These are phyloP conservation scores for Lactarius vividus DNA, from an alignment of 768 basidiomycete genomes.

Conservation along the genomic window DNA sequence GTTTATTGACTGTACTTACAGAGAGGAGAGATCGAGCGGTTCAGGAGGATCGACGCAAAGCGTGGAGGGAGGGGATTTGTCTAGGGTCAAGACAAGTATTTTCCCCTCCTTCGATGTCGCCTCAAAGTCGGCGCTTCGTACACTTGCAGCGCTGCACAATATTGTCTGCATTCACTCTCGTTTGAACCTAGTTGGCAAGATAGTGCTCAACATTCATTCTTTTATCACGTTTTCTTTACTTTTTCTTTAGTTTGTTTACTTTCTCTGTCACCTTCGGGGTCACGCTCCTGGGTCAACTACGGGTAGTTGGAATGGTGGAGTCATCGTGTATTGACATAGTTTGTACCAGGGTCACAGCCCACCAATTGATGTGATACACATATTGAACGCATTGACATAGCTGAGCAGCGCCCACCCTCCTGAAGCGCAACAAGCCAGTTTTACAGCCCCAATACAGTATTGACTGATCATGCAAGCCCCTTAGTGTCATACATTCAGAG, in stretches of 20 bases:
- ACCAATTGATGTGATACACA: neutral
- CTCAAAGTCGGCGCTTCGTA: neutral
- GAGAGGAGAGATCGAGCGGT: slow-evolving; percentile 79
- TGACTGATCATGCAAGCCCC: neutral
- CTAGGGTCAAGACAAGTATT: slow-evolving; percentile 36
- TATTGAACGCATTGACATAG: neutral
- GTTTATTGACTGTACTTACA: slow-evolving; percentile 33
- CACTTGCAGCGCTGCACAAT: neutral
- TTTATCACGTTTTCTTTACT: neutral
- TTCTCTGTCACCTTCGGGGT: slow-evolving; percentile 1
- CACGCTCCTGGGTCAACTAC: neutral
- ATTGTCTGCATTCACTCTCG: neutral
- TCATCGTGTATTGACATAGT: neutral
- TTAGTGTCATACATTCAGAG: neutral
- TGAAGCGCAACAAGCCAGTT: neutral
- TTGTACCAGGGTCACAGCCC: neutral
- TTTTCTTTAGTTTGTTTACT: neutral
- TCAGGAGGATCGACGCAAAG: slow-evolving; percentile 87
- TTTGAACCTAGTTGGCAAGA: neutral
- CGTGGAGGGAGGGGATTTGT: slow-evolving; percentile 86
- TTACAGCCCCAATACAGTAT: neutral
- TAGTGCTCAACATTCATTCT: neutral
- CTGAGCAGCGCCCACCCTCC: neutral
- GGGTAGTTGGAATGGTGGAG: neutral
- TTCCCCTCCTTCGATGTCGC: neutral